Evolutionary conservation across 495 filamentous ascomycete genomes (phyloP), one percentile per base, ranked within the genome.

Genomic region (Aspergillus wentii): DNA sequence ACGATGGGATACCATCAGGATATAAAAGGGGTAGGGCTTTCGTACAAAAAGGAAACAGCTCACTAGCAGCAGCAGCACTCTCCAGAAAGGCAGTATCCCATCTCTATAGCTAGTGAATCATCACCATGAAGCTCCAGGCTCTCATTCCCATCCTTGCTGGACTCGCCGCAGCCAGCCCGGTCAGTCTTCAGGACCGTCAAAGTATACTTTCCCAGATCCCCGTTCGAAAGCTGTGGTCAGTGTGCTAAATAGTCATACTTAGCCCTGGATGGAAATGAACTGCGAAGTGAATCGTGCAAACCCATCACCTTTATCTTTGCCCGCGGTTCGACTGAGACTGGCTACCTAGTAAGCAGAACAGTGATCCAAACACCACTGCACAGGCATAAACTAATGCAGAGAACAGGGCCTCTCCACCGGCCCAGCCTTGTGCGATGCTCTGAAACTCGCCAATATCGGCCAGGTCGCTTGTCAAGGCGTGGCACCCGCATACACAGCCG

Each of bases 261-360:
- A 25, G 20, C 23, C 34, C 17, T 15, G 16, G 6, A 11, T 3
- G 49, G 49, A n/a, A 75, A 66, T 28, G 70, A 75, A 20, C 71
- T 72, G 33, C 62, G 59, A n/a, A 36, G 61, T 3, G 56, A 57
- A 13, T 51, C 57, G 9, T 76, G 72, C 53, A 65, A 66, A 17
- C 49, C 55, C 18, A 59, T 75, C 23, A 69, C 73, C 44, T 70
- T 75, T 51, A 68, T 76, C 41, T 76, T 59, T 40, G 74, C 75
- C 11, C 73, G 69, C 39, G 69, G 64, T 11, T 67, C 61, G 28
- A 68, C 62, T 30, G 69, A 74, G 37, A 40, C 33, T n/a, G 41
- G 28, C 13, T 35, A 44, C 13, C 38, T 44, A 14, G 50, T 54
- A 36, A 36, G 21, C 30, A 14, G 17, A n/a, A n/a, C n/a, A n/a